Base-by-base conservation (phyloP, 1,284 basidiomycete species). In the Trichosporon coremiiforme region DNA sequence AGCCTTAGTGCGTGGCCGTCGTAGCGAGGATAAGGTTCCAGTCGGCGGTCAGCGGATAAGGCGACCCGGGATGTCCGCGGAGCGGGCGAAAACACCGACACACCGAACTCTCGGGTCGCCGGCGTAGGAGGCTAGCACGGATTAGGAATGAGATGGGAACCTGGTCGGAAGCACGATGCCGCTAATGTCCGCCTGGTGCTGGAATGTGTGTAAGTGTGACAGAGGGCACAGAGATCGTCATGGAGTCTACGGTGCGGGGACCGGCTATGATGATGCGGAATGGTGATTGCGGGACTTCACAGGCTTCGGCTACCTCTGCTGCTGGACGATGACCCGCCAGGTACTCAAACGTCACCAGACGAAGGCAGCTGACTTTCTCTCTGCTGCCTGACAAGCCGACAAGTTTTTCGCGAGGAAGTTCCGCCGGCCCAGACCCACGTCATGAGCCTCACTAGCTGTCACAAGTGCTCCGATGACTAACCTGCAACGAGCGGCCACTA, bases 1-100 rank as follows among this genome's bases (percentile, higher is more conserved):
- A 53, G 47, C 47, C 47, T 53, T 53, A 53, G 47, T 53, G 47
- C 47, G 47, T 20, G 47, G 47, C 47, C 47, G 47, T 53, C 20
- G 47, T 20, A 53, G n/a, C 20, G 20, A 8, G 47, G 20, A 53
- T 53, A 53, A 53, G 47, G 47, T 53, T 53, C 20, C 6, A 4
- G 10, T 17, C 6, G 47, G n/a, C 47, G n/a, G n/a, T n/a, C n/a
- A n/a, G n/a, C n/a, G 20, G n/a, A 7, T 22, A n/a, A 22, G 20
- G n/a, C 20, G 47, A 53, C 15, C 20, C 47, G 47, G 47, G 17
- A 53, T 22, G 47, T n/a, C 47, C 47, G 20, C 47, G 47, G 47
- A 22, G n/a, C n/a, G 1, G 47, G 8, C 47, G 20, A 17, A 20
- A 20, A 53, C 20, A 53, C 41, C 41, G 41, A n/a, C 41, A 17